A percentile compares a stretch with the other conserved stretches of the same genome.
phyloP scores from a whole-genome alignment of 352 stramenopile species.

The Phytophthora rubi region DNA sequence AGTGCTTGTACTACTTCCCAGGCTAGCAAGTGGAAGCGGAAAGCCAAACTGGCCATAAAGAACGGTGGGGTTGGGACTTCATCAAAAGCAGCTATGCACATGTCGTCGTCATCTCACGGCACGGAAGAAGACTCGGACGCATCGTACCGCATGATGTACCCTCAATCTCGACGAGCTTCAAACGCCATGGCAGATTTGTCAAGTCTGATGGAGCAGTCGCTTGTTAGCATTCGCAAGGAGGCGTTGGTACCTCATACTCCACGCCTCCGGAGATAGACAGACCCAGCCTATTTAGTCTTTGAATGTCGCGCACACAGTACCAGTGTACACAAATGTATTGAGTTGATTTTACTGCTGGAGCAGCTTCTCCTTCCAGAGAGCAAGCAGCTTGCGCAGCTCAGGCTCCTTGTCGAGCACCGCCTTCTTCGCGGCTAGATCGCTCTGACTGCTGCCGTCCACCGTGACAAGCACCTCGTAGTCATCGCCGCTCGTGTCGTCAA shows the following conservation, averaged over 20 bases:
- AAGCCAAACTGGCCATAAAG: conserved; percentile 65
- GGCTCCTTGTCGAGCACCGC: conserved; percentile 62
- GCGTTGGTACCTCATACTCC: conserved; percentile 23
- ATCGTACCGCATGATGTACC: conserved; percentile 60
- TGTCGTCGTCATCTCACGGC: conserved; percentile 62
- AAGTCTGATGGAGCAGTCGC: conserved; percentile 80
- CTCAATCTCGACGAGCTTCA: conserved; percentile 51
- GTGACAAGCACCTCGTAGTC: conserved; percentile 81
- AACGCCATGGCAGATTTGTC: conserved; percentile 82
- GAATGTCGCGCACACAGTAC: conserved; percentile 15
- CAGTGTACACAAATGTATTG: conserved; percentile 35
- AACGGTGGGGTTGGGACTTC: conserved; percentile 16
- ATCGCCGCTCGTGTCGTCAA: conserved; percentile 84
- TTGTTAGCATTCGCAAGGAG: conserved; percentile 70
- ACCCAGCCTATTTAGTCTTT: conserved; percentile 15
- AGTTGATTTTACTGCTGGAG: conserved; percentile 72
- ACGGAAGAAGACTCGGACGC: conserved; percentile 68
- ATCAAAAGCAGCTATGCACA: conserved; percentile 35
- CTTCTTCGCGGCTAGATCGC: conserved; percentile 62
- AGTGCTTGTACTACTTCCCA: conserved; percentile 16
- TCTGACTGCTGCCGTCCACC: conserved; percentile 49
- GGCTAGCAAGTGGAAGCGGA: conserved; percentile 71
- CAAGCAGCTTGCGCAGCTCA: conserved; percentile 71
- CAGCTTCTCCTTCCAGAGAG: conserved; percentile 78
- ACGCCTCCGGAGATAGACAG: conserved; percentile 16